Evolutionary conservation across 257 asterid species (phyloP).

Genomic region (Leptodermis oblonga): DNA sequence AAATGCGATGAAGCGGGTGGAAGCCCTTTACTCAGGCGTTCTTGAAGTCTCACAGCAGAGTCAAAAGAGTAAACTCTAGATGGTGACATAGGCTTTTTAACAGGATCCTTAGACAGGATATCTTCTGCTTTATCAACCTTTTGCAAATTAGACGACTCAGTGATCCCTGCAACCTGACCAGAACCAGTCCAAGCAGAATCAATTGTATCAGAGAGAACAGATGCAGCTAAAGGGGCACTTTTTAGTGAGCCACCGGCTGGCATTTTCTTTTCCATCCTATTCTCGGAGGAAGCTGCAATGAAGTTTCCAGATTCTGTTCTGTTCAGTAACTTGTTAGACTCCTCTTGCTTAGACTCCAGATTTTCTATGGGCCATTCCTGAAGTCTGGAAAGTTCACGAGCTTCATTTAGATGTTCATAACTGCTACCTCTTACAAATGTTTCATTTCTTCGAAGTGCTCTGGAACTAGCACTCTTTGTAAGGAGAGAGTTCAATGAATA

Average conservation of each 20-base stretch:
- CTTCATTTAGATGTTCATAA: conserved; percentile 30
- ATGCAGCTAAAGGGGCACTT: conserved; percentile 62
- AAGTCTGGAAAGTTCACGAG: conserved; percentile 27
- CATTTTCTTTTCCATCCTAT: conserved; percentile 21
- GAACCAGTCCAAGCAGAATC: conserved; percentile 95
- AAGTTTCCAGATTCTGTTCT: conserved; percentile 22
- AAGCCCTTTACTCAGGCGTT: conserved; percentile 57
- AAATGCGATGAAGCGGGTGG: conserved; percentile 65
- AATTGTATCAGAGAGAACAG: conserved; percentile 76
- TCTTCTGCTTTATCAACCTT: conserved; percentile 33
- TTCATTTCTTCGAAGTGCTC: conserved; percentile 32
- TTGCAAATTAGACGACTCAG: conserved; percentile 22
- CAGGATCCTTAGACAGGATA: conserved; percentile 20
- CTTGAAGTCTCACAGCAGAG: conserved; percentile 78
- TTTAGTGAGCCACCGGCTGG: conserved; percentile 34
- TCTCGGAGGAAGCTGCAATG: conserved; percentile 18
- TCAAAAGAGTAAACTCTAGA: conserved; percentile 80
- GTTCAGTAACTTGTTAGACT: conserved; percentile 20
- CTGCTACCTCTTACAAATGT: conserved; percentile 21
- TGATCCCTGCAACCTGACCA: conserved; percentile 33
- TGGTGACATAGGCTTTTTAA: conserved; percentile 43
- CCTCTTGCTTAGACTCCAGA: conserved; percentile 27
- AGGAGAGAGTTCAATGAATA: conserved; percentile 54
- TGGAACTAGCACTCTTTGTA: conserved; percentile 35
- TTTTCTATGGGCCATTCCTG: conserved; percentile 25